A percentile compares a stretch with the other conserved stretches of the same genome.
Conservation (phyloP, 441 rosid genomes). For the Viola pubescens region DNA sequence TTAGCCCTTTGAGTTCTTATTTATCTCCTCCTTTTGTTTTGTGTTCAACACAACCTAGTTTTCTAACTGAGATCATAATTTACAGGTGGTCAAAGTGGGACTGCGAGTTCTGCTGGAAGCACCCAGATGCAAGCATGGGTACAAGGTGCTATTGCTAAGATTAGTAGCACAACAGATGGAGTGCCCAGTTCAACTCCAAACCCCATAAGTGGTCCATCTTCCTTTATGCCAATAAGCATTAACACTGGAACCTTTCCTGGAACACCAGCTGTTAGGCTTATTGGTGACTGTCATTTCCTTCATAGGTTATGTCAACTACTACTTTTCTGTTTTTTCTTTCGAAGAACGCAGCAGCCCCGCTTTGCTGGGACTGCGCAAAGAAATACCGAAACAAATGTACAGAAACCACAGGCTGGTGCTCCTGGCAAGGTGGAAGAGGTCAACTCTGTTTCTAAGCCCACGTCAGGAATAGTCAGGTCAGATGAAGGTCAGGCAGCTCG, state of each 20-base stretch:
- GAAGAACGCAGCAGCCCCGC: slow-evolving; percentile 63
- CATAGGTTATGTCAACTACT: slow-evolving; percentile 94
- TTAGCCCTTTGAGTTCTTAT: neutral
- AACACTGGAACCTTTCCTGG: slow-evolving; percentile 99
- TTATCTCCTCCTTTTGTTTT: neutral
- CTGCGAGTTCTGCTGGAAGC: slow-evolving; percentile 83
- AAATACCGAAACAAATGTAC: slow-evolving; percentile 57
- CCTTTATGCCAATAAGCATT: slow-evolving; percentile 96
- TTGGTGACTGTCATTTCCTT: slow-evolving; percentile 99
- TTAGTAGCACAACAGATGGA: slow-evolving; percentile 79
- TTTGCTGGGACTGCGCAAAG: slow-evolving; percentile 44
- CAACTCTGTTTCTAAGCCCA: slow-evolving; percentile 58
- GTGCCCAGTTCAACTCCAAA: slow-evolving; percentile 56
- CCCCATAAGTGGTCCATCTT: slow-evolving; percentile 75
- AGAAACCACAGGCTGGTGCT: slow-evolving; percentile 68
- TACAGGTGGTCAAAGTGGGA: slow-evolving; percentile 74
- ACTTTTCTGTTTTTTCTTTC: slow-evolving; percentile 89
- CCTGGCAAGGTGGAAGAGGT: slow-evolving; percentile 79
- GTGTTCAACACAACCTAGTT: slow-evolving; percentile 2
- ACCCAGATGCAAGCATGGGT: slow-evolving; percentile 99
- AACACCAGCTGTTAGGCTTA: slow-evolving; percentile 98
- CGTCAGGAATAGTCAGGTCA: slow-evolving; percentile 42
- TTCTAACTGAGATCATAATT: slow-evolving; percentile 6
- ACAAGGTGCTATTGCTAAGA: slow-evolving; percentile 97
- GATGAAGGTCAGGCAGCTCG: slow-evolving; percentile 78